Evolutionary conservation across 148 eudicot genomes (phyloP).

Genomic region (Vaccinium corymbosum): DNA sequence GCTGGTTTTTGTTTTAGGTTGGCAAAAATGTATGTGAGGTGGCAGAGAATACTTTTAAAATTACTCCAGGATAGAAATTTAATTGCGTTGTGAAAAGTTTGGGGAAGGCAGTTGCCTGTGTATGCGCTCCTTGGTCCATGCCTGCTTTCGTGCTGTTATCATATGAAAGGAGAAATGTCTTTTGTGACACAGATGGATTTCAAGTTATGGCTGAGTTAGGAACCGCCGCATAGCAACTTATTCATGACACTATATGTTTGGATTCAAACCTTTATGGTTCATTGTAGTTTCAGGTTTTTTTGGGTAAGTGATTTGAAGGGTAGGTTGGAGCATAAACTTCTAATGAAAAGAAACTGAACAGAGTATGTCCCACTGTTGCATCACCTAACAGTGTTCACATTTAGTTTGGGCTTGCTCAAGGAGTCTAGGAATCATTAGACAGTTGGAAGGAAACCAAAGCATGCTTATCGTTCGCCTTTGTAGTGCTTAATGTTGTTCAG

Average conservation of each 20-base stretch:
- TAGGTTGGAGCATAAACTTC: not conserved
- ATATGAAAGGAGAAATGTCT: not conserved
- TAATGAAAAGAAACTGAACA: not conserved
- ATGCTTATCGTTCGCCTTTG: not conserved
- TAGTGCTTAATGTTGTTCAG: not conserved
- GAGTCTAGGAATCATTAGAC: slow-evolving; percentile 3
- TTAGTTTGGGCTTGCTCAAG: not conserved
- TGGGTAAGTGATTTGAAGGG: not conserved
- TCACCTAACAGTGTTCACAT: not conserved
- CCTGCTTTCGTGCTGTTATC: not conserved
- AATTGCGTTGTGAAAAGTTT: not conserved
- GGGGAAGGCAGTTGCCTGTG: not conserved
- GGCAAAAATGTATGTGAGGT: not conserved
- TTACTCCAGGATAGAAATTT: not conserved
- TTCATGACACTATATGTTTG: too few species aligned
- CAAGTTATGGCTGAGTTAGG: not conserved
- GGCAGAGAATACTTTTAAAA: not conserved
- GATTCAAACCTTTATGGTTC: not conserved
- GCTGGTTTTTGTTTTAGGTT: not conserved
- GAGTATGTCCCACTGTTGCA: not conserved
- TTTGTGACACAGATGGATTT: not conserved
- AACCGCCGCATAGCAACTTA: too few species aligned
- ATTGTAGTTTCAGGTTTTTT: not conserved
- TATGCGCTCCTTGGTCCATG: not conserved
- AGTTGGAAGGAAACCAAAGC: not conserved